phyloP scores from a whole-genome alignment of 371 early-diverging fungal genomes.

The Mortierella sp. region DNA sequence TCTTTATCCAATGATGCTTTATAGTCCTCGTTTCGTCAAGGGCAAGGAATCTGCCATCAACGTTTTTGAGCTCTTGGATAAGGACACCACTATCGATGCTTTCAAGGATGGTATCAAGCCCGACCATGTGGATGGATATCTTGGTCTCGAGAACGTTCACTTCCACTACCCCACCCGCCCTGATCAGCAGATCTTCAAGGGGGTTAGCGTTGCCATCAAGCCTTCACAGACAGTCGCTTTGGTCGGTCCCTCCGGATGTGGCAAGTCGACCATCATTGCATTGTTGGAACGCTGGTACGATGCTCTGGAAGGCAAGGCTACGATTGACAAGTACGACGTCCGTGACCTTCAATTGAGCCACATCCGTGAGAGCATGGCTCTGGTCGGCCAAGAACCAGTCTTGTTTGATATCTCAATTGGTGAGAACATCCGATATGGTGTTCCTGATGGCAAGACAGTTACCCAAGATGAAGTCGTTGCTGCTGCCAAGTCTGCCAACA shows the following conservation, averaged over 20 bases:
- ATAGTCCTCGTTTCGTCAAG: slow-evolving; percentile 67
- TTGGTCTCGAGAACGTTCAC: slow-evolving; percentile 63
- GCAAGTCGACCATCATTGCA: slow-evolving; percentile 72
- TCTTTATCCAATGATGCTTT: background rate
- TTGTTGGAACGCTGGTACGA: slow-evolving; percentile 76
- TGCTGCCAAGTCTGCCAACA: slow-evolving; percentile 60
- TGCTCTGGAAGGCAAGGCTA: slow-evolving; percentile 58
- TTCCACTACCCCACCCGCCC: slow-evolving; percentile 85
- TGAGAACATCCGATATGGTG: slow-evolving; percentile 80
- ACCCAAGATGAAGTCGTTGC: slow-evolving; percentile 57
- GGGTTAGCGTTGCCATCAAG: slow-evolving; percentile 66
- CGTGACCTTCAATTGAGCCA: slow-evolving; percentile 66
- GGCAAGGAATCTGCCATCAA: slow-evolving; percentile 85
- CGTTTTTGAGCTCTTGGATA: slow-evolving; percentile 68
- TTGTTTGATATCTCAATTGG: slow-evolving; percentile 79
- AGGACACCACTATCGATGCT: slow-evolving; percentile 65
- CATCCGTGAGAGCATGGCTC: slow-evolving; percentile 67
- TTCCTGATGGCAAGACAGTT: slow-evolving; percentile 51
- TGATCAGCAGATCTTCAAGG: slow-evolving; percentile 70
- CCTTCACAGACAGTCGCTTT: slow-evolving; percentile 76
- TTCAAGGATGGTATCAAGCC: slow-evolving; percentile 50
- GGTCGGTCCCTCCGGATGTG: slow-evolving; percentile 76
- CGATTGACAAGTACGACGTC: slow-evolving; percentile 71
- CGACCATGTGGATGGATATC: slow-evolving; percentile 47
- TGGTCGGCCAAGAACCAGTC: slow-evolving; percentile 88